Percentiles rank a stretch among this genome's conserved stretches.
Conservation (phyloP, 2,329 filamentous ascomycete genomes). For the Arthrobotrys sphaeroides region DNA sequence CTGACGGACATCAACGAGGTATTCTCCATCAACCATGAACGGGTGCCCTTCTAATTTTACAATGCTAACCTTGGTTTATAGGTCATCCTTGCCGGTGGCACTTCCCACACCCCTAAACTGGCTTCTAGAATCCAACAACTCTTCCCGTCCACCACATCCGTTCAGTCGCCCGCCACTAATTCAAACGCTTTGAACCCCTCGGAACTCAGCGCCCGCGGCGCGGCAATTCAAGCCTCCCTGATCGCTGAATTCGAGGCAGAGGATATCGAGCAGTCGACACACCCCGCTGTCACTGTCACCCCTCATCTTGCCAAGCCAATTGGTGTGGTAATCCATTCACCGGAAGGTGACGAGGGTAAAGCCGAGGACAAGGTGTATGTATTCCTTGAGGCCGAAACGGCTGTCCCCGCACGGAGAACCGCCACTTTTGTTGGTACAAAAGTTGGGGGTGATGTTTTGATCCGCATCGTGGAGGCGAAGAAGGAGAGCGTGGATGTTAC, state of each 20-base stretch:
- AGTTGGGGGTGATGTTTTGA: conserved; percentile 83
- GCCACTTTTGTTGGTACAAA: conserved; percentile 79
- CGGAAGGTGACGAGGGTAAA: conserved; percentile 62
- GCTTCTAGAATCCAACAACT: conserved; percentile 79
- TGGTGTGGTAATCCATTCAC: conserved; percentile 77
- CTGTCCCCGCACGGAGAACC: conserved; percentile 85
- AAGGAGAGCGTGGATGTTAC: conserved; percentile 94
- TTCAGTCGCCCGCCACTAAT: conserved; percentile 84
- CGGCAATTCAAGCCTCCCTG: conserved; percentile 91
- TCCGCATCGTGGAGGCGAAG: conserved; percentile 87
- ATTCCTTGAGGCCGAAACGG: conserved; percentile 84
- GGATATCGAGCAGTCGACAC: conserved; percentile 94
- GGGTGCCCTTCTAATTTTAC: conserved; percentile 36
- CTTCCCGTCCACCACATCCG: conserved; percentile 80
- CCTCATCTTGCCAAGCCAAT: conserved; percentile 89
- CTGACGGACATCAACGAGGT: conserved; percentile 89
- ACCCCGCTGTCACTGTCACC: conserved; percentile 92
- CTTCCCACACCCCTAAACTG: conserved; percentile 91
- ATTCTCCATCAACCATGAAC: conserved; percentile 10
- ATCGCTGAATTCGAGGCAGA: conserved; percentile 93
- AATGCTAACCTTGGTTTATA: conserved; percentile 51
- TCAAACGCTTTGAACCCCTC: conserved; percentile 87
- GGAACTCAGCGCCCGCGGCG: conserved; percentile 86
- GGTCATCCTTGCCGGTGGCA: conserved; percentile 90
- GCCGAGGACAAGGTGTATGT: conserved; percentile 77